Base-by-base conservation (phyloP, 1,139 yeast genomes). In the Sugiyamaella neomexicana region DNA sequence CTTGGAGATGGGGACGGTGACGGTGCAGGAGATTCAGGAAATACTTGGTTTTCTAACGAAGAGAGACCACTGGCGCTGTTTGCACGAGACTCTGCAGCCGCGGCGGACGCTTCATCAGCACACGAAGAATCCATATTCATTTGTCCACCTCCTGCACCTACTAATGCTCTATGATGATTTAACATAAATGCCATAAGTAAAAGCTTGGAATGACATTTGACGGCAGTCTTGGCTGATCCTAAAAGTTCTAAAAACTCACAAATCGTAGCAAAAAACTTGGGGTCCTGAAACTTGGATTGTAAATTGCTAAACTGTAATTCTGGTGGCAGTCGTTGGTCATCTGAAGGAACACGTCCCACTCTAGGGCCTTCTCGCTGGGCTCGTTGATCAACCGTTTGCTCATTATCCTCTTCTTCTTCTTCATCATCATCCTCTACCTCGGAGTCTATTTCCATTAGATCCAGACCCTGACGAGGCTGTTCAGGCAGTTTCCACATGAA, bases 121-220 rank as follows among this genome's bases (percentile, higher is more conserved):
- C 37, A 15, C 1, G 13, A n/a, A 2, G 46, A 20, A 13, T 34
- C 52, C 2, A 23, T 15, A 12, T 29, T 32, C 36, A 38, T 13
- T 2, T 45, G 10, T 2, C 32, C 46, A 9, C 46, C 57, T 9
- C 46, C 57, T 9, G 50, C 47, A 2, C 52, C 52, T 12, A 56
- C 52, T 15, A 57, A 52, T 31, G 50, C 46, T 20, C 57, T 47
- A 42, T 60, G 60, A 44, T 60, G 63, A 47, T 56, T 54, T 38
- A 64, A 49, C 64, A 63, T 60, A 40, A 59, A 61, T 16, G 64
- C 67, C 58, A 64, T 60, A 16, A 64, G 56, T 8, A 64, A 40
- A 54, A 62, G 50, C 48, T 64, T 64, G 36, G 66, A 59, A 45
- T 63, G 64, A 53, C 66, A 64, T 36, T 48, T 46, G 31, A 63